These are phyloP conservation scores for Cutaneotrichosporon arboriforme DNA, from an alignment of 1,284 basidiomycete genomes.

Conservation along the genomic window DNA sequence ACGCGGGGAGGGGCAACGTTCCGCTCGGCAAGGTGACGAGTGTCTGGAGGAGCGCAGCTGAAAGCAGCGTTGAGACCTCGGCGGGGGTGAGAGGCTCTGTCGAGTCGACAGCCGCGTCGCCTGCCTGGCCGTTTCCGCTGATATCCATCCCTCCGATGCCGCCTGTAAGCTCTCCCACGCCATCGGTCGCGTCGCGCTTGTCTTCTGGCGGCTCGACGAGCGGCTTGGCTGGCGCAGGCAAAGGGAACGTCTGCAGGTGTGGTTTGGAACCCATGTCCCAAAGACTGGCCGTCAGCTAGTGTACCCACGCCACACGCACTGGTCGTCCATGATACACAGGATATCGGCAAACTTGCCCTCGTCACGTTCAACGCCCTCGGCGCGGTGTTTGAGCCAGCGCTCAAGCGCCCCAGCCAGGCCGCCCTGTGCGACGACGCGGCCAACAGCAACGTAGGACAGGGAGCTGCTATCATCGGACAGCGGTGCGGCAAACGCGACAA, in stretches of 20 bases:
- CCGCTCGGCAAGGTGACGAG: constrained; percentile 54
- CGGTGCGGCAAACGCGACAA: constrained; percentile 34
- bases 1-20: constrained; percentile 67
- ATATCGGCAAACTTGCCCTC: constrained; percentile 46
- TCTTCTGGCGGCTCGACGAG: constrained; percentile 21
- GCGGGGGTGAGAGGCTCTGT: constrained; percentile 49
- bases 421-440: constrained; percentile 34
- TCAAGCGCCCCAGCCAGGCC: constrained; percentile 39
- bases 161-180: constrained; percentile 28
- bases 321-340: constrained; percentile 42
- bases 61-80: constrained; percentile 56
- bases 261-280: constrained; percentile 43
- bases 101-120: neutral
- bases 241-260: constrained; percentile 19
- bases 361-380: constrained; percentile 31
- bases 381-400: constrained; percentile 19
- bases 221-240: constrained; percentile 26
- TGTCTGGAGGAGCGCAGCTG: constrained; percentile 59
- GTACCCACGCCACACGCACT: constrained; percentile 27
- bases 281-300: constrained; percentile 27
- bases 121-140: neutral
- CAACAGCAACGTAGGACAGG: constrained; percentile 37
- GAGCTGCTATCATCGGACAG: constrained; percentile 21
- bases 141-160: too few relatives aligned
- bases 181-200: constrained; percentile 54